Evolutionary conservation across 1,284 basidiomycete genomes (phyloP), one percentile per base, ranked within the genome.

Genomic region (Mixia osmundae): DNA sequence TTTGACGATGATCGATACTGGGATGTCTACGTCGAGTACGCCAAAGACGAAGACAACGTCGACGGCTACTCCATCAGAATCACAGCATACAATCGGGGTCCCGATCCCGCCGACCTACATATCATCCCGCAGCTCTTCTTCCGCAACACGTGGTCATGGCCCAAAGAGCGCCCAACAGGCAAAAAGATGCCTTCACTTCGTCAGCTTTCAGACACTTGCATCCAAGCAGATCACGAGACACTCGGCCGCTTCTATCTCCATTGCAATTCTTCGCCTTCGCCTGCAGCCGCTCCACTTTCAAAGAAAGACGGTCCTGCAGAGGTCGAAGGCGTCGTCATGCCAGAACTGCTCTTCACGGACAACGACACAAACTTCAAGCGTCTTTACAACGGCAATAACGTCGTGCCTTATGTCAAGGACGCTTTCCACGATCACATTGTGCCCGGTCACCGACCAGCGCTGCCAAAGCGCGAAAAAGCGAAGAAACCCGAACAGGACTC

Each of bases 371-470:
- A 97, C 64, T 89, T 76, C 55, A 67, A 69, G 51, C 69, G 89
- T 40, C 65, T 97, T 23, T 97, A 94, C 56, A 73, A 73, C 24
- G 85, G 79, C 18, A 61, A 70, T 48, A 94, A 95, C 61, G 63
- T 68, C 40, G 72, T 71, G 0, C 67, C 69, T 2, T 87, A 74
- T 54, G 78, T 79, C 50, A 97, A 97, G 61, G 89, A 97, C 52
- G 87, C 76, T n/a, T 95, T 97, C 66, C 85, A 97, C 53, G 87
- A 95, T 55, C 78, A 95, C 54, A 78, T 95, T 55, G 72, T 95
- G 44, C 72, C 72, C 3, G 63, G 63, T 11, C 87, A 94, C 57
- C 72, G 79, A 36, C 75, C 75, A 4, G 57, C 48, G 11, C 50
- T 56, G 33, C 53, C 55, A 4, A 52, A 56, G 23, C 36, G 26